These are phyloP conservation scores for Candida ulmi DNA, from an alignment of 805 yeast species.

Conservation along the genomic window DNA sequence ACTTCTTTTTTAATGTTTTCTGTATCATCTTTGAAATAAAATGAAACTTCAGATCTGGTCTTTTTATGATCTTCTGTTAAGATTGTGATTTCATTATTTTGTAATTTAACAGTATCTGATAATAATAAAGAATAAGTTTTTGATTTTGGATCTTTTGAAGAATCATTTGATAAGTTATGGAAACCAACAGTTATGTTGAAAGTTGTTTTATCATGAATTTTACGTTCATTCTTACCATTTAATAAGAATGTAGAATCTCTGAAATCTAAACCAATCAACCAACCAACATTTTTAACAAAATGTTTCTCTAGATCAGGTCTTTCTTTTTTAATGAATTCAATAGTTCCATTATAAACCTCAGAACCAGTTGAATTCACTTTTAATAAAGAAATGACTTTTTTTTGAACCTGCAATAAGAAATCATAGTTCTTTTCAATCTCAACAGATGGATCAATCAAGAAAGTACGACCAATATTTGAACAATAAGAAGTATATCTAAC, in stretches of 20 bases:
- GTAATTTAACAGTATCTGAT: constrained; percentile 75
- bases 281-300: constrained; percentile 79
- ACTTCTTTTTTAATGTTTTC: constrained; percentile 34
- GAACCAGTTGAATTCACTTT: constrained; percentile 61
- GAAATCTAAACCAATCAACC: constrained; percentile 85
- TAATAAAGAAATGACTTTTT: constrained; percentile 50
- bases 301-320: constrained; percentile 59
- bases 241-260: constrained; percentile 74
- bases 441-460: constrained; percentile 80
- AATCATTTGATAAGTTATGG: constrained; percentile 47
- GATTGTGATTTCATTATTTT: constrained; percentile 49
- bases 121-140: constrained; percentile 66
- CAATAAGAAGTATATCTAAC: constrained; percentile 85
- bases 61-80: constrained; percentile 75
- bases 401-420: constrained; percentile 64
- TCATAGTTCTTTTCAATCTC: constrained; percentile 78
- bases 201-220: constrained; percentile 65
- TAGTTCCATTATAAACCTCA: constrained; percentile 59
- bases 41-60: constrained; percentile 68
- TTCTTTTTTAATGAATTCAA: constrained; percentile 53
- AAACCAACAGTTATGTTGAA: constrained; percentile 77
- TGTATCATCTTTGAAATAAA: constrained; percentile 71
- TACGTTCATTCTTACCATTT: constrained; percentile 66
- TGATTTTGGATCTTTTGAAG: constrained; percentile 39
- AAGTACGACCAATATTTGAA: constrained; percentile 82